A percentile compares a stretch with the other conserved stretches of the same genome.
Conservation (phyloP, 768 basidiomycete species). For the Dioszegia aurantiaca region DNA sequence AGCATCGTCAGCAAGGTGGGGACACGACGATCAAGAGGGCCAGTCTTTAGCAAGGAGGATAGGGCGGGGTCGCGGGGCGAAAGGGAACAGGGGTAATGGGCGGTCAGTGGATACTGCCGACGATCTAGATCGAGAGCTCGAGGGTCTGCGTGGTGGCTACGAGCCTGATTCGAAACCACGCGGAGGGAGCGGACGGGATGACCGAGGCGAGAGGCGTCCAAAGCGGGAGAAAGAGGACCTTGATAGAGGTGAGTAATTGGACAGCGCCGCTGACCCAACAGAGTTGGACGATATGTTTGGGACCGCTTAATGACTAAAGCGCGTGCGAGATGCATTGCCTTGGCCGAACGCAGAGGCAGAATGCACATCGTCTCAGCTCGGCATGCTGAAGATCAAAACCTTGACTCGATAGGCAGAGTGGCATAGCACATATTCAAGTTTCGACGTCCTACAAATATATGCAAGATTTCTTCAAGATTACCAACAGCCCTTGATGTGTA, state of each 20-base stretch:
- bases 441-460: constrained; percentile 1
- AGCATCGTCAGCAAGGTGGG: constrained; percentile 19
- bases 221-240: constrained; percentile 34
- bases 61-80: constrained; percentile 59
- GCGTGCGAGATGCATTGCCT: not conserved
- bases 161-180: constrained; percentile 67
- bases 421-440: not conserved
- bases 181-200: constrained; percentile 72
- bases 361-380: too few relatives aligned
- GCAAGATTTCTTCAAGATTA: not conserved
- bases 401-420: too few relatives aligned
- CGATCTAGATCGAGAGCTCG: constrained; percentile 86
- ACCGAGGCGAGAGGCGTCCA: constrained; percentile 17
- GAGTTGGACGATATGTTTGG: constrained; percentile 45
- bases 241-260: constrained; percentile 39
- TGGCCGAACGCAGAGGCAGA: too few relatives aligned
- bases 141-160: constrained; percentile 78
- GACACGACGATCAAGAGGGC: constrained; percentile 26
- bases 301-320: constrained; percentile 14
- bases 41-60: constrained; percentile 34
- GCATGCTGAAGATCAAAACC: too few relatives aligned
- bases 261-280: constrained; percentile 4
- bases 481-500: not conserved
- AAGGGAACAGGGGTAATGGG: constrained; percentile 65
- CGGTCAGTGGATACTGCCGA: constrained; percentile 81